Evolutionary conservation across 768 basidiomycete genomes (phyloP).

Genomic region (Baorangia bicolor): DNA sequence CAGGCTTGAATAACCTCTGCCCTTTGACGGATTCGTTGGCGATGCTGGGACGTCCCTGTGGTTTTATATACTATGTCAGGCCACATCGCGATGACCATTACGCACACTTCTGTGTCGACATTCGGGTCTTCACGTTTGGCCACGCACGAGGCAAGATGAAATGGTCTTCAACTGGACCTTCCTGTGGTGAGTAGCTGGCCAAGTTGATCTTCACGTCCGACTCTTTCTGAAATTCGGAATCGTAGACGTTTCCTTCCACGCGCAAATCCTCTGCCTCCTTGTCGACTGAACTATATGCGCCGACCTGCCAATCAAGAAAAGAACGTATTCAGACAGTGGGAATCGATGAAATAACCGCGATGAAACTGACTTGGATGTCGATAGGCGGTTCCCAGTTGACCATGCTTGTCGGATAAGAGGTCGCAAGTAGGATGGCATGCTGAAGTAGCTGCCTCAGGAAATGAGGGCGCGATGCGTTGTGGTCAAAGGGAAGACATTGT

Average conservation of each 20-base stretch:
- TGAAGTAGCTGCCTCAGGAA: too few species aligned
- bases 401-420: slow-evolving; percentile 29
- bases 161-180: slow-evolving; percentile 25
- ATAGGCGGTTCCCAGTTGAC: too few species aligned
- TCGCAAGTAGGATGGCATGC: slow-evolving; percentile 11
- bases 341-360: too few species aligned
- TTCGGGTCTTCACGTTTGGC: slow-evolving; percentile 9
- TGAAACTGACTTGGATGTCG: too few species aligned
- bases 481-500: too few species aligned
- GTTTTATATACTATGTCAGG: not conserved
- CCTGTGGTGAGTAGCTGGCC: too few species aligned
- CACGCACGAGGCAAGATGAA: slow-evolving; percentile 22
- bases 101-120: slow-evolving; percentile 18
- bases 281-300: slow-evolving; percentile 34
- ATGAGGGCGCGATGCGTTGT: too few species aligned
- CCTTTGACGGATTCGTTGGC: too few species aligned
- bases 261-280: slow-evolving; percentile 28
- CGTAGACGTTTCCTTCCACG: too few species aligned
- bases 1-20: too few species aligned
- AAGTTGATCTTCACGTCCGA: slow-evolving; percentile 10
- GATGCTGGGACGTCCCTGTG: slow-evolving; percentile 12
- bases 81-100: not conserved
- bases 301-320: slow-evolving; percentile 24
- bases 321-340: not conserved
- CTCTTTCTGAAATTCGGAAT: slow-evolving; percentile 24